Conservation (phyloP, 2,329 filamentous ascomycete species). For the Aspergillus ruber region DNA sequence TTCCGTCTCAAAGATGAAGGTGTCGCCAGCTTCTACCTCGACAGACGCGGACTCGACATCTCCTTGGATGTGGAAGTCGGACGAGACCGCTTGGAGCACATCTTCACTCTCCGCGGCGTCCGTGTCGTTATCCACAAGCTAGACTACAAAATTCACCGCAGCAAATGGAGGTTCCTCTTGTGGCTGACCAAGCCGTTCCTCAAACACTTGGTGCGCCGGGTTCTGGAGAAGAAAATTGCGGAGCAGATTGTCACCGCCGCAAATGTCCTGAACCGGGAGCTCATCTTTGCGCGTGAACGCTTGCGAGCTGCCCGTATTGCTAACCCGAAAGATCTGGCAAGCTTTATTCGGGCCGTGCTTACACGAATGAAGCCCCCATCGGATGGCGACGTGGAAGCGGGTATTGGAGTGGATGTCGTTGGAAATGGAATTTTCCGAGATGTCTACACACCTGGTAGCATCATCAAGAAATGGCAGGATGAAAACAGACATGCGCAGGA, state of each 20-base stretch:
- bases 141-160: slow-evolving; percentile 63
- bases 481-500: slow-evolving; percentile 66
- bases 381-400: slow-evolving; percentile 68
- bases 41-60: slow-evolving; percentile 81
- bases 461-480: slow-evolving; percentile 84
- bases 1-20: slow-evolving; percentile 74
- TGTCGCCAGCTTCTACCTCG: slow-evolving; percentile 76
- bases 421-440: slow-evolving; percentile 66
- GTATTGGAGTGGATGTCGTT: slow-evolving; percentile 62
- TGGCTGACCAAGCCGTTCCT: slow-evolving; percentile 82
- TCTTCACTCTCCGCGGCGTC: slow-evolving; percentile 70
- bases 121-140: slow-evolving; percentile 81
- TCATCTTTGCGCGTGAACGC: slow-evolving; percentile 79
- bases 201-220: slow-evolving; percentile 70
- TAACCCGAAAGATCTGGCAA: slow-evolving; percentile 69
- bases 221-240: slow-evolving; percentile 72
- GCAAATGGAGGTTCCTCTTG: slow-evolving; percentile 67
- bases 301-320: slow-evolving; percentile 79
- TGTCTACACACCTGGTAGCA: slow-evolving; percentile 79
- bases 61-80: slow-evolving; percentile 78
- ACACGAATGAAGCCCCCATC: slow-evolving; percentile 65
- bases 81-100: slow-evolving; percentile 69
- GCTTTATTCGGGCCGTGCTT: slow-evolving; percentile 76
- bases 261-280: slow-evolving; percentile 71
- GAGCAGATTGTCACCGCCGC: slow-evolving; percentile 63